Base-by-base conservation (phyloP, 208 protist genomes). In the Crithidia expoeki region DNA sequence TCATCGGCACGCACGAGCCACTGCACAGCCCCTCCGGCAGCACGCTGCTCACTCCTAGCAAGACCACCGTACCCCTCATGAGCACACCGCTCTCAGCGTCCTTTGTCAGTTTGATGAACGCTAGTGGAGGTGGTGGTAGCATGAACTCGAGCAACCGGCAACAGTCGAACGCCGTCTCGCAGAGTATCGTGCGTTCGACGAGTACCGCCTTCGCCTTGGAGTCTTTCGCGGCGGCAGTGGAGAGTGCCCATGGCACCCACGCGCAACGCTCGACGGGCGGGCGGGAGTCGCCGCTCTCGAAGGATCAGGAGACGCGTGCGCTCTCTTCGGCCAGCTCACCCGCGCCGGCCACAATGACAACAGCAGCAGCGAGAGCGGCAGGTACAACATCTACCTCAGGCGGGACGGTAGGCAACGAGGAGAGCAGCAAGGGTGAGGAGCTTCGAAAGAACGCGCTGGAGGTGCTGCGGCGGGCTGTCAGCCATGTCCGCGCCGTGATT, bases 161-260 rank as follows among this genome's bases (percentile, higher is more conserved):
- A 17, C 71, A 76, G 71, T 55, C 71, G 21, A 70, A 69, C 55
- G 42, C 62, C 21, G 71, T 76, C 3, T 38, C 40, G 33, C 32
- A 76, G 27, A 70, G 44, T 38, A 76, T 76, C 36, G 71, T 76
- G 32, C 71, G 71, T 1, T 69, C 53, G 32, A 76, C 53, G 21
- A 59, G 53, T 27, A 62, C 70, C 11, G 51, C 65, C 17, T 64
- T 62, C 10, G 30, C 53, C 1, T 32, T 53, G 6, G 70, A 75
- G 25, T 21, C 59, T 7, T 50, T 19, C 42, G 38, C 21, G 32
- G 44, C 44, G 5, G 44, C 30, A 4, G 2, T 52, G 59, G 44
- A 53, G 10, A 25, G 2, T 17, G 17, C 59, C 7, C 38, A n/a
- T 21, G 14, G 19, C 44, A 30, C 9, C 44, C 28, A 4, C 23